Evolutionary conservation across 2,329 filamentous ascomycete species (phyloP).

Genomic region (Neospermospora avenae): DNA sequence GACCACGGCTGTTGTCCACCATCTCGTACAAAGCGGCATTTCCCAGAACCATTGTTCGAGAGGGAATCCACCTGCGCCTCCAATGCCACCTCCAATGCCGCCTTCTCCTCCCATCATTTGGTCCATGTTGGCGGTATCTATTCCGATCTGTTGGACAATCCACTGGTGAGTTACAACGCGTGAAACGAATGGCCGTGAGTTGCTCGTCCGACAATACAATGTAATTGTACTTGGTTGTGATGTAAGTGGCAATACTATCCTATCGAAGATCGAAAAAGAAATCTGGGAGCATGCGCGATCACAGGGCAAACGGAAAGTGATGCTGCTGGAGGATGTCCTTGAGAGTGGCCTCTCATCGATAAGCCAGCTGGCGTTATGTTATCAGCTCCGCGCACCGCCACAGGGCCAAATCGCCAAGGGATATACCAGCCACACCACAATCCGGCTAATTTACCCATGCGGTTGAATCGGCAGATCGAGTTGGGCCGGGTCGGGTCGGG

Average conservation of each 20-base stretch:
- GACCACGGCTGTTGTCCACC: slow-evolving; percentile 94
- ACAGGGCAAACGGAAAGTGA: too few species aligned
- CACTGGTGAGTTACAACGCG: neutral
- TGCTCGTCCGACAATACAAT: too few species aligned
- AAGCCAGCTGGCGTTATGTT: slow-evolving; percentile 7
- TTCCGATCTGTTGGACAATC: too few species aligned
- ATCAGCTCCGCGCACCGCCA: neutral
- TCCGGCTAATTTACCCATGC: too few species aligned
- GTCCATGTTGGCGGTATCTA: slow-evolving; percentile 28
- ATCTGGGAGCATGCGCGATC: neutral
- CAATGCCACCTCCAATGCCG: slow-evolving; percentile 35
- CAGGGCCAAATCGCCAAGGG: too few species aligned
- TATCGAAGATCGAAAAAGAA: neutral
- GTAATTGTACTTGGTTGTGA: neutral
- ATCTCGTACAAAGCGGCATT: slow-evolving; percentile 92
- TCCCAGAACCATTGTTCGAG: slow-evolving; percentile 99
- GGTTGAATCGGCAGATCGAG: too few species aligned
- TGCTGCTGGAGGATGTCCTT: too few species aligned
- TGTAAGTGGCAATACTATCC: neutral
- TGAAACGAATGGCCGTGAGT: neutral
- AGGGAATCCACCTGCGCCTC: slow-evolving; percentile 64
- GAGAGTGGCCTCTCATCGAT: slow-evolving; percentile 11
- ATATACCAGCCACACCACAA: too few species aligned
- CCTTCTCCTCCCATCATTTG: slow-evolving; percentile 35
- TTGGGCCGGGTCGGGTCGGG: too few species aligned